A percentile compares a stretch with the other conserved stretches of the same genome.
Conservation (phyloP, 108 stramenopile genomes). For the Fistulifera pelliculosa region DNA sequence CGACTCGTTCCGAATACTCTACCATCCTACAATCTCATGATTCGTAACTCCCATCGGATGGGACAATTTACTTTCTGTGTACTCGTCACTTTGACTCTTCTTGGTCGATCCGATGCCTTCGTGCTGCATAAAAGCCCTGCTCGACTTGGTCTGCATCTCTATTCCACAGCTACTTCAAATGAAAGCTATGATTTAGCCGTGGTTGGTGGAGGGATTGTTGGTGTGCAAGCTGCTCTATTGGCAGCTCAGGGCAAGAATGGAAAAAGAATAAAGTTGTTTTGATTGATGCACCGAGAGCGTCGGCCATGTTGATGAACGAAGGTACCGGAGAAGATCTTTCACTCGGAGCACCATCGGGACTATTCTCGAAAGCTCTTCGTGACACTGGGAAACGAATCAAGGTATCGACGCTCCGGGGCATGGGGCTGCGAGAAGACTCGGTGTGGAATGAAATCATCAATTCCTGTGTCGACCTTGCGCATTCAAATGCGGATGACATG, state of each 20-base stretch:
- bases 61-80: no score
- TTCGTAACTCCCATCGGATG: no score
- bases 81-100: no score
- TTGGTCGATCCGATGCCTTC: no score
- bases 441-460: slow-evolving; percentile 74
- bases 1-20: no score
- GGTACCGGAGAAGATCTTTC: slow-evolving; percentile 57
- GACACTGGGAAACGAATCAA: slow-evolving; percentile 68
- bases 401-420: slow-evolving; percentile 55
- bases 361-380: slow-evolving; percentile 67
- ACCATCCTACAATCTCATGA: no score
- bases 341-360: slow-evolving; percentile 63
- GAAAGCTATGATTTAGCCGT: slow-evolving; percentile 57
- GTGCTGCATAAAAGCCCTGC: no score
- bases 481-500: slow-evolving; percentile 56
- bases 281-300: slow-evolving; percentile 61
- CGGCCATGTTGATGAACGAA: slow-evolving; percentile 54
- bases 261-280: slow-evolving; percentile 40
- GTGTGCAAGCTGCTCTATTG: slow-evolving; percentile 54
- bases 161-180: not conserved
- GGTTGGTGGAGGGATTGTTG: slow-evolving; percentile 66
- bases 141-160: no score
- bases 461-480: slow-evolving; percentile 59
- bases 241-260: slow-evolving; percentile 27
- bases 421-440: slow-evolving; percentile 66